These are phyloP conservation scores for Verticillium nubilum DNA, from an alignment of 2,329 filamentous ascomycete genomes.

Conservation along the genomic window DNA sequence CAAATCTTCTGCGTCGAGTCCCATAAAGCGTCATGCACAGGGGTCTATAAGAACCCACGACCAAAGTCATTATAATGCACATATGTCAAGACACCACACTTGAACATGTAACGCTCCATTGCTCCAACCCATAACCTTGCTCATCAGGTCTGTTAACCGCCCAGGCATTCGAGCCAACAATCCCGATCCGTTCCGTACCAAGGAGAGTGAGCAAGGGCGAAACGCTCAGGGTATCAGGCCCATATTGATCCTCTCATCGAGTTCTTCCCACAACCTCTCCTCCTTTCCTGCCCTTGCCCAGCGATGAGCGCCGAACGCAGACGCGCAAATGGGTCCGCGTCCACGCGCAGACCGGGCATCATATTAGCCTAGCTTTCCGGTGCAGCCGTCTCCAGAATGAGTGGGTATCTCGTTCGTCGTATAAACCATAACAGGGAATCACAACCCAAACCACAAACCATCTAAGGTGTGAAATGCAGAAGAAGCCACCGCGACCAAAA, in stretches of 20 bases:
- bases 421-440: neutral
- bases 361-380: neutral
- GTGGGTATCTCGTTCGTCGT: constrained; percentile 2
- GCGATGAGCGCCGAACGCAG: neutral
- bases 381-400: neutral
- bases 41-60: too few relatives aligned
- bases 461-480: neutral
- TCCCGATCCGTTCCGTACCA: neutral
- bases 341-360: neutral
- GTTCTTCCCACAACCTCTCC: neutral
- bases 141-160: neutral
- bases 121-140: neutral
- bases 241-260: neutral
- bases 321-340: neutral
- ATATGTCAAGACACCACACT: neutral
- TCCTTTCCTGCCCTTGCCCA: neutral
- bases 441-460: neutral
- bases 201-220: neutral
- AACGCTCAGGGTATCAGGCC: neutral
- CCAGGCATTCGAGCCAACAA: neutral
- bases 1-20: too few relatives aligned
- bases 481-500: neutral
- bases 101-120: neutral
- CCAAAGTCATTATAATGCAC: too few relatives aligned
- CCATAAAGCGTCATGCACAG: too few relatives aligned